A percentile compares a stretch with the other conserved stretches of the same genome.
These are phyloP conservation scores for Starmerella apis DNA, from an alignment of 805 yeast species.

Conservation along the genomic window DNA sequence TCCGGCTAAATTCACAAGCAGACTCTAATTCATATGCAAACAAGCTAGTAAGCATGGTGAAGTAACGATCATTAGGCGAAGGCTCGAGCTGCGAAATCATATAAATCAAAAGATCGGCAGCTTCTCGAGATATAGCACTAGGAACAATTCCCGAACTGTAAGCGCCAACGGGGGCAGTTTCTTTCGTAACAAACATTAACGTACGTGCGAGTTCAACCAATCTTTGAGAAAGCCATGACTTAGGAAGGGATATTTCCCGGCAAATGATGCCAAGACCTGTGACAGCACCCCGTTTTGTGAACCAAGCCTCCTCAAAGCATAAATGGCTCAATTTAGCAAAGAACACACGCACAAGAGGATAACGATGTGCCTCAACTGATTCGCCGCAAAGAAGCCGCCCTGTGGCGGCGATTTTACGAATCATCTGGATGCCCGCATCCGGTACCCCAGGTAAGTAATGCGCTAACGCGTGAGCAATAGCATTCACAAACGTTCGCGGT, in stretches of 20 bases:
- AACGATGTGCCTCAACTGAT: conserved; percentile 52
- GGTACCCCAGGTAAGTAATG: conserved; percentile 63
- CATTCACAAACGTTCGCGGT: conserved; percentile 60
- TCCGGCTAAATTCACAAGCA: conserved; percentile 71
- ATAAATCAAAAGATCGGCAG: conserved; percentile 54
- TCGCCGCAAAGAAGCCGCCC: conserved; percentile 60
- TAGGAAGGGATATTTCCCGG: conserved; percentile 55
- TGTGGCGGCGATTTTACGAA: conserved; percentile 50
- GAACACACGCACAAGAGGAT: conserved; percentile 63
- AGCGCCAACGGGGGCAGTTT: conserved; percentile 30
- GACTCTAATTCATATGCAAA: conserved; percentile 87
- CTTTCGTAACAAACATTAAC: conserved; percentile 78
- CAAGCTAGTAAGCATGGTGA: conserved; percentile 75
- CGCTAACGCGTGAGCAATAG: conserved; percentile 69
- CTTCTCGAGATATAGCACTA: conserved; percentile 58
- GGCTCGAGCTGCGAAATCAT: conserved; percentile 35
- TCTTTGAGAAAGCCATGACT: conserved; percentile 60
- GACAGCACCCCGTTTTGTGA: conserved; percentile 79
- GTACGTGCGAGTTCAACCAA: conserved; percentile 81
- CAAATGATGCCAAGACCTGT: conserved; percentile 68
- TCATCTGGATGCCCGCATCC: conserved; percentile 56
- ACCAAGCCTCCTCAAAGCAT: conserved; percentile 82
- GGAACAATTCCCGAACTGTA: conserved; percentile 76
- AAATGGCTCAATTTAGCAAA: conserved; percentile 78
- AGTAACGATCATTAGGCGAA: conserved; percentile 54